These are phyloP conservation scores for Tetrahymena elliotti DNA, from an alignment of 73 alveolate species.

Conservation along the genomic window DNA sequence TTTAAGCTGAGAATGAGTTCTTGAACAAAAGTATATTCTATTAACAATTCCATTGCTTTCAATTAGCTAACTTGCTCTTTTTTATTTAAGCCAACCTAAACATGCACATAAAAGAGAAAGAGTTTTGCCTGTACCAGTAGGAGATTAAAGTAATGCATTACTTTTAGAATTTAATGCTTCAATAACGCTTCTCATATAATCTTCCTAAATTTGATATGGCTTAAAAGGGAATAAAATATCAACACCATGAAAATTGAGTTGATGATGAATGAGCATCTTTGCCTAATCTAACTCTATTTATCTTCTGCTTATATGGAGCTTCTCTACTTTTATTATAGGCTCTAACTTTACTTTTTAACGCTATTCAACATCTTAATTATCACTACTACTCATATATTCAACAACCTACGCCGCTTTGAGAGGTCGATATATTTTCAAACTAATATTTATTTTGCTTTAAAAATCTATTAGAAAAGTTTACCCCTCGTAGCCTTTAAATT, in stretches of 20 bases:
- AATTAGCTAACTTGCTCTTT: constrained; percentile 11
- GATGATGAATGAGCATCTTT: neutral
- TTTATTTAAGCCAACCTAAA: constrained; percentile 51
- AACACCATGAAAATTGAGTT: neutral
- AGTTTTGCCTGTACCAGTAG: constrained; percentile 92
- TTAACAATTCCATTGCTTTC: neutral
- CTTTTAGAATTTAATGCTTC: constrained; percentile 50
- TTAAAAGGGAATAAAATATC: constrained; percentile 64
- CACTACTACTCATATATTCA: neutral
- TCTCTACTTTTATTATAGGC: neutral
- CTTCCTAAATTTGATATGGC: constrained; percentile 63
- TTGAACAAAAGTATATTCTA: constrained; percentile 56
- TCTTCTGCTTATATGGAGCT: neutral
- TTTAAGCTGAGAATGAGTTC: constrained; percentile 80
- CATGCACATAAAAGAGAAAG: constrained; percentile 57
- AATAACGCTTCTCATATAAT: constrained; percentile 68
- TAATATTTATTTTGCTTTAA: neutral
- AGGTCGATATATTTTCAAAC: neutral
- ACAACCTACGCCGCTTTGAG: neutral
- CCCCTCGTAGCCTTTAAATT: neutral
- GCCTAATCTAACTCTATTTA: neutral
- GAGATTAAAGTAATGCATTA: constrained; percentile 74
- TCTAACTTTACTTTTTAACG: neutral
- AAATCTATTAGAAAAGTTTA: neutral
- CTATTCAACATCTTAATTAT: neutral